These are phyloP conservation scores for Aspergillus costaricaensis DNA, from an alignment of 2,329 filamentous ascomycete genomes.

Conservation along the genomic window DNA sequence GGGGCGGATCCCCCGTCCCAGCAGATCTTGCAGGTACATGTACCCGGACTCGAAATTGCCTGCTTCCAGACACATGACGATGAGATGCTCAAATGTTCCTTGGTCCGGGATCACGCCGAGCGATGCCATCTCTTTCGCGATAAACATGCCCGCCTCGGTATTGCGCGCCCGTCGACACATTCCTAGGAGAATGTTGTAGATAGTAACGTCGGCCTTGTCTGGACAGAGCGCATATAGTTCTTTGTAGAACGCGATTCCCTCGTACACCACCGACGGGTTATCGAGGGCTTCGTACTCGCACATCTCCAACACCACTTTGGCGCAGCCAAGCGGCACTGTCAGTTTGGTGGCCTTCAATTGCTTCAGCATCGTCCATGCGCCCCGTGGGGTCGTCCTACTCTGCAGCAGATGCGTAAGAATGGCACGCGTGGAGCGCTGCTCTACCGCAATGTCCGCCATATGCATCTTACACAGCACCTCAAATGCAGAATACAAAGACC, in stretches of 20 bases:
- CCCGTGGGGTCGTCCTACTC: slow-evolving; percentile 48
- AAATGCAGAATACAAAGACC: slow-evolving; percentile 67
- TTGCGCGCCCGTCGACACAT: slow-evolving; percentile 50
- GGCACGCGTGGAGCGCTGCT: slow-evolving; percentile 62
- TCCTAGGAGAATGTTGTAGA: slow-evolving; percentile 63
- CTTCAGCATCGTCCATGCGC: slow-evolving; percentile 60
- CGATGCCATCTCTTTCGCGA: slow-evolving; percentile 63
- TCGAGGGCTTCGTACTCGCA: slow-evolving; percentile 45
- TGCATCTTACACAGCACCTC: slow-evolving; percentile 73
- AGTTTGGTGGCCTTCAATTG: slow-evolving; percentile 53
- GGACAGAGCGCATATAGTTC: slow-evolving; percentile 56
- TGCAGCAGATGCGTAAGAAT: slow-evolving; percentile 61
- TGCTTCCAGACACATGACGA: slow-evolving; percentile 56
- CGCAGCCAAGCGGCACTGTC: slow-evolving; percentile 52
- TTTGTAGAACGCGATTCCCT: slow-evolving; percentile 64
- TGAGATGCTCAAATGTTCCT: slow-evolving; percentile 64
- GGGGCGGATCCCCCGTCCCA: slow-evolving; percentile 31
- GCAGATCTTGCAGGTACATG: slow-evolving; percentile 42
- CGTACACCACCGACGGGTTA: slow-evolving; percentile 40
- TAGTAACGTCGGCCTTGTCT: slow-evolving; percentile 46
- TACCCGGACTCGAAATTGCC: slow-evolving; percentile 39
- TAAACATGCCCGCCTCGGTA: slow-evolving; percentile 61
- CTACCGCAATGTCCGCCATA: slow-evolving; percentile 60
- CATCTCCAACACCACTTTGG: slow-evolving; percentile 54
- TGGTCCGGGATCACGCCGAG: slow-evolving; percentile 56